Evolutionary conservation across 352 stramenopile genomes (phyloP).

Genomic region (Phytopythium delawarense): DNA sequence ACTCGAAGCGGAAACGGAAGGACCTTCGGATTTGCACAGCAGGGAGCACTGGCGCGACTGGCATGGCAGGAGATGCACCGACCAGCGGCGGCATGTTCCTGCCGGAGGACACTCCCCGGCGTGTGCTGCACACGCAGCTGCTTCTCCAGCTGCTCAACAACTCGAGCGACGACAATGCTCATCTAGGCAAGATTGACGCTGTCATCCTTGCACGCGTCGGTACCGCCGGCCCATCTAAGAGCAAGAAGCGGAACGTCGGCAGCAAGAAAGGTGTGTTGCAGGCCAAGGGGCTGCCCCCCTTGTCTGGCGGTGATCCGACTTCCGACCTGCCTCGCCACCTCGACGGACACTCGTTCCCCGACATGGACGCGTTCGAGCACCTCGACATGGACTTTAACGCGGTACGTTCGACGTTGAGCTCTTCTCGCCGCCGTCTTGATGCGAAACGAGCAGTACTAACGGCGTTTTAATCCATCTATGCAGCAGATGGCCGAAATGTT

Average conservation of each 20-base stretch:
- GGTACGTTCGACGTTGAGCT: slow-evolving; percentile 17
- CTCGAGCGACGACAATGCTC: slow-evolving; percentile 31
- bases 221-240: slow-evolving; percentile 37
- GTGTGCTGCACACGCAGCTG: slow-evolving; percentile 74
- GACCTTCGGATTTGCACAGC: slow-evolving; percentile 77
- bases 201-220: slow-evolving; percentile 2
- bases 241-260: slow-evolving; percentile 48
- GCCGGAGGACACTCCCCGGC: slow-evolving; percentile 57
- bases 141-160: slow-evolving; percentile 71
- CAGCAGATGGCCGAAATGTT: slow-evolving; percentile 85
- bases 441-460: neutral
- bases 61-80: slow-evolving; percentile 20
- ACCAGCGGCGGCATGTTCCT: slow-evolving; percentile 60
- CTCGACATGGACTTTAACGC: slow-evolving; percentile 88
- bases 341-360: slow-evolving; percentile 30
- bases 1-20: slow-evolving; percentile 79
- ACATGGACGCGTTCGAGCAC: slow-evolving; percentile 73
- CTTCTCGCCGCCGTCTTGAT: neutral
- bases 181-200: slow-evolving; percentile 10
- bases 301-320: slow-evolving; percentile 1
- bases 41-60: slow-evolving; percentile 13
- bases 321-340: neutral
- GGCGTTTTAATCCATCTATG: neutral
- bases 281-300: neutral
- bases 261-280: slow-evolving; percentile 15